Evolutionary conservation across 2,329 filamentous ascomycete genomes (phyloP).

Genomic region (Monosporascus sp.): DNA sequence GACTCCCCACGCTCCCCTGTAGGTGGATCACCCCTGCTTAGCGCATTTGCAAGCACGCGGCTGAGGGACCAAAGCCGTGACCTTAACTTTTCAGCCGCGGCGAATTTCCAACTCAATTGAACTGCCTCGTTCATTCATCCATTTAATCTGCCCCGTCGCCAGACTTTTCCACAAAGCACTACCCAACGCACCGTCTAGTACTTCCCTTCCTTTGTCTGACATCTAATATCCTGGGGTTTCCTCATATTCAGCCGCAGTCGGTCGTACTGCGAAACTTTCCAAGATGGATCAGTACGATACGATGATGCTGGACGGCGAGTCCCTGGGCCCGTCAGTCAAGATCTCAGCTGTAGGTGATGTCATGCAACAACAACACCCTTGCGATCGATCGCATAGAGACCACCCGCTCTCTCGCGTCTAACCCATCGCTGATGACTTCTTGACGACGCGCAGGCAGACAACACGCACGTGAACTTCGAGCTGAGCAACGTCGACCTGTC

Average conservation of each 20-base stretch:
- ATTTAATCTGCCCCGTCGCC: not conserved
- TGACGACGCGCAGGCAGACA: conserved; percentile 58
- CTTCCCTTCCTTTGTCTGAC: not conserved
- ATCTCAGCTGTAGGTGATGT: conserved; percentile 48
- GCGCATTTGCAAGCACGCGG: too few species aligned
- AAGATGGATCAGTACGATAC: conserved; percentile 52
- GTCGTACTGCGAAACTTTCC: not conserved
- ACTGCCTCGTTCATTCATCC: not conserved
- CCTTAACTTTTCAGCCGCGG: not conserved
- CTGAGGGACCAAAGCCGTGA: too few species aligned
- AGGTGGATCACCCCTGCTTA: too few species aligned
- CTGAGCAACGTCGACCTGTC: conserved; percentile 83
- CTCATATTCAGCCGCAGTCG: not conserved
- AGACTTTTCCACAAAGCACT: not conserved
- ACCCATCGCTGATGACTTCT: not conserved
- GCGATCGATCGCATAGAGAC: too few species aligned
- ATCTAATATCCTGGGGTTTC: too few species aligned
- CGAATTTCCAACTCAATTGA: not conserved
- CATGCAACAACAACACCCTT: not conserved
- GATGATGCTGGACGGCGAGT: conserved; percentile 54
- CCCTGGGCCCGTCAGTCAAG: conserved; percentile 52
- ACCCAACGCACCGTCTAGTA: not conserved
- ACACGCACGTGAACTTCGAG: conserved; percentile 82
- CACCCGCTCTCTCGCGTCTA: too few species aligned
- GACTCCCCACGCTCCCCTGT: too few species aligned